Evolutionary conservation across 306 rosid species (phyloP).

Genomic region (Casuarina equisetifolia): DNA sequence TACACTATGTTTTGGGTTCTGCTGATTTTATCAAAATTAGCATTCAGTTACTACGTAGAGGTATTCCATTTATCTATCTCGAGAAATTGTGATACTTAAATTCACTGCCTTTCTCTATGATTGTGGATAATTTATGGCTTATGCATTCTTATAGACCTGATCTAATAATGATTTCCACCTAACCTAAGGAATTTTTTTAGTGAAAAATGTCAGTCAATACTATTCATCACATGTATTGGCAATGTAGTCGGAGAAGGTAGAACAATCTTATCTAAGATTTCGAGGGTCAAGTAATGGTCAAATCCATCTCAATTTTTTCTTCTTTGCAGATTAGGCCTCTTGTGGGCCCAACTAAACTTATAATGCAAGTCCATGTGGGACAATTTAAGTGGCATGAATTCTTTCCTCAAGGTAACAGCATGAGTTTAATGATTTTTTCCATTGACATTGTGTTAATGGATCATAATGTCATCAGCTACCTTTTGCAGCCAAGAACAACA

Average conservation of each 20-base stretch:
- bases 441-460: conserved; percentile 22
- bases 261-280: not conserved
- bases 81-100: not conserved
- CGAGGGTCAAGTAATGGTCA: conserved; percentile 16
- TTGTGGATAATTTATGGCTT: not conserved
- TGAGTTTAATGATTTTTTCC: conserved; percentile 8
- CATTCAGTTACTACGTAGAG: conserved; percentile 93
- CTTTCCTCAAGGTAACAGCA: conserved; percentile 79
- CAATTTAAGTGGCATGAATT: conserved; percentile 85
- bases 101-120: not conserved
- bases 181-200: not conserved
- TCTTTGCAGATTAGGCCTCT: conserved; percentile 85
- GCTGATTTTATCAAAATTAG: conserved; percentile 72
- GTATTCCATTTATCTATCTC: conserved; percentile 43
- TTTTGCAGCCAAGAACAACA: conserved; percentile 76
- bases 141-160: not conserved
- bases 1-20: conserved; percentile 87
- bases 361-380: conserved; percentile 53
- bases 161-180: not conserved
- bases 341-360: conserved; percentile 76
- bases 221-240: not conserved
- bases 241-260: not conserved
- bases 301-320: conserved; percentile 21
- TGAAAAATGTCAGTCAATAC: not conserved
- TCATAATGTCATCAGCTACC: conserved; percentile 33